Conservation (phyloP, 345 rosid genomes). For the Pugionium cornutum region DNA sequence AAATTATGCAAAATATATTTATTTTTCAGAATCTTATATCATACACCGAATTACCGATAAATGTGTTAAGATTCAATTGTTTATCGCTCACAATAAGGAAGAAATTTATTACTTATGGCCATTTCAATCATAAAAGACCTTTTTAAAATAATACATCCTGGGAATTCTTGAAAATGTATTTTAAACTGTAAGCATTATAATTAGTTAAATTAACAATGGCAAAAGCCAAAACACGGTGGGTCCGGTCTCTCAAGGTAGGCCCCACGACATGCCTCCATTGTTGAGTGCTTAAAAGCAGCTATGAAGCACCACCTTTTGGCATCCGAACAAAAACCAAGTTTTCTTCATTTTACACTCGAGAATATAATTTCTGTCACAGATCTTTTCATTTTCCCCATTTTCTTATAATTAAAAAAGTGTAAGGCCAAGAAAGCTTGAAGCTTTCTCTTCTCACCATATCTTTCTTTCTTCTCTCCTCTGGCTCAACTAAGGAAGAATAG, state of each 20-base stretch:
- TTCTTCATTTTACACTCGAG: conserved; percentile 34
- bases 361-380: conserved; percentile 11
- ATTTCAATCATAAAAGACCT: background rate
- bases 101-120: background rate
- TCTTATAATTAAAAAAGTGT: background rate
- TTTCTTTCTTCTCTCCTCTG: conserved; percentile 25
- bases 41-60: background rate
- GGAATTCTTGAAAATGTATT: conserved; percentile 8
- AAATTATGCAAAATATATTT: too few species aligned
- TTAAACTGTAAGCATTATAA: background rate
- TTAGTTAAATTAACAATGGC: conserved; percentile 2
- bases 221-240: conserved; percentile 25
- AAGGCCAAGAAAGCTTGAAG: conserved; percentile 15
- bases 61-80: too few species aligned
- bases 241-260: conserved; percentile 37
- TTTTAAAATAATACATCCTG: background rate
- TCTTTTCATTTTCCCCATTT: conserved; percentile 27
- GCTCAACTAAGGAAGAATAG: conserved; percentile 41
- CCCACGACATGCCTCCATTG: conserved; percentile 37
- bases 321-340: conserved; percentile 33
- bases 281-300: conserved; percentile 55
- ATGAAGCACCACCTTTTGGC: conserved; percentile 41
- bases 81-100: background rate
- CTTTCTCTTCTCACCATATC: conserved; percentile 27
- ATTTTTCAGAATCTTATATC: background rate